A percentile compares a stretch with the other conserved stretches of the same genome.
These are phyloP conservation scores for Coriaria nepalensis DNA, from an alignment of 306 rosid genomes.

Conservation along the genomic window DNA sequence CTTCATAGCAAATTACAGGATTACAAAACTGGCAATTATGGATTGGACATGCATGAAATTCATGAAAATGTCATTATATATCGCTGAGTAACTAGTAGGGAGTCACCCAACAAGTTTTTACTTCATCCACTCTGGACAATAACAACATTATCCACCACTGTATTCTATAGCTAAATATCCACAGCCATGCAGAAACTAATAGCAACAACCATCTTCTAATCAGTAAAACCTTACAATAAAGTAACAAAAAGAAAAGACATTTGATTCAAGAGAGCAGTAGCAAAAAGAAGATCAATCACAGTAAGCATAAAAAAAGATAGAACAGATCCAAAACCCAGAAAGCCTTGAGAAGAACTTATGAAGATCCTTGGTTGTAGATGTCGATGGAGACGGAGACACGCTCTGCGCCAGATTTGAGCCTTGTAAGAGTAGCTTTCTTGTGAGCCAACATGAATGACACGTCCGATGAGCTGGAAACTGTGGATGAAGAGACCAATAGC, in stretches of 20 bases:
- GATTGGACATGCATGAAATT: too few relatives aligned
- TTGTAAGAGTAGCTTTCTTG: slow-evolving; percentile 87
- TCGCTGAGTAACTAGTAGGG: too few relatives aligned
- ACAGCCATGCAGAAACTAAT: too few relatives aligned
- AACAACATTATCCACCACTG: too few relatives aligned
- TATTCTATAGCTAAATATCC: too few relatives aligned
- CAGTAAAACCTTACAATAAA: not conserved
- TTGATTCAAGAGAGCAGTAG: not conserved
- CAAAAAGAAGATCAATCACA: slow-evolving; percentile 4
- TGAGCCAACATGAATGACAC: slow-evolving; percentile 78
- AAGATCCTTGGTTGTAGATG: slow-evolving; percentile 86
- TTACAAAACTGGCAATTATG: too few relatives aligned
- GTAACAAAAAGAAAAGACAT: not conserved
- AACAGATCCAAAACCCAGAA: slow-evolving; percentile 27
- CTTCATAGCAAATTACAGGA: too few relatives aligned
- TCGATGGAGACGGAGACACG: slow-evolving; percentile 81
- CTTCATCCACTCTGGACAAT: too few relatives aligned
- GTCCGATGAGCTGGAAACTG: slow-evolving; percentile 42
- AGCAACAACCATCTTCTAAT: not conserved
- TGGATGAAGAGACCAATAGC: slow-evolving; percentile 24
- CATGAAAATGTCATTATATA: too few relatives aligned
- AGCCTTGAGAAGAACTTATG: slow-evolving; percentile 31
- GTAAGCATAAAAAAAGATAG: slow-evolving; percentile 20
- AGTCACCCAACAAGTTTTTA: too few relatives aligned
- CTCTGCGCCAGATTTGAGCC: slow-evolving; percentile 85